phyloP scores from a whole-genome alignment of 2,329 filamentous ascomycete genomes.

The Chrysosporium keratinophilum region DNA sequence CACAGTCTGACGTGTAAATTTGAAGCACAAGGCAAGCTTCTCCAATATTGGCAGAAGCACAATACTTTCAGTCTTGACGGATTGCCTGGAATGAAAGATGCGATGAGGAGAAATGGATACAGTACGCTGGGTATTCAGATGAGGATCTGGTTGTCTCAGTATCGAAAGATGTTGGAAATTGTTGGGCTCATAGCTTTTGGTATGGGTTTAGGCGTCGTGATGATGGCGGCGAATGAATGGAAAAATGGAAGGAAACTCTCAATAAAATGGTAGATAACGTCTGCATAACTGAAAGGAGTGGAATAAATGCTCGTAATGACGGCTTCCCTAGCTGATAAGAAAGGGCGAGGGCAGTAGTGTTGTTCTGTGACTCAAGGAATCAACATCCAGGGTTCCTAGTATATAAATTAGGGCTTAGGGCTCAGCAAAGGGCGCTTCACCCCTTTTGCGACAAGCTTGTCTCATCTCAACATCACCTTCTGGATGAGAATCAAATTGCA shows the following conservation, averaged over 20 bases:
- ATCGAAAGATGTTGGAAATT: constrained; percentile 20
- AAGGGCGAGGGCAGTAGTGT: too few species aligned
- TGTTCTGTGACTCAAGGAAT: too few species aligned
- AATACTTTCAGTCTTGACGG: constrained; percentile 51
- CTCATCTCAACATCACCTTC: too few species aligned
- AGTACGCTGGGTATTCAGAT: constrained; percentile 38
- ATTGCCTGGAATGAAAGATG: constrained; percentile 47
- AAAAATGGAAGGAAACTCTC: not conserved
- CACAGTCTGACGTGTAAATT: constrained; percentile 43
- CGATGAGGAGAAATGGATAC: constrained; percentile 43
- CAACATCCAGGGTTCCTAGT: too few species aligned
- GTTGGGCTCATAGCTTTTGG: constrained; percentile 17
- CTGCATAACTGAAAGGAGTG: too few species aligned
- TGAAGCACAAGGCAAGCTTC: constrained; percentile 41
- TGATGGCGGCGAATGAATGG: constrained; percentile 17
- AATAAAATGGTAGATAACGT: too few species aligned
- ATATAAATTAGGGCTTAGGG: too few species aligned
- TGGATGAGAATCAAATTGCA: too few species aligned
- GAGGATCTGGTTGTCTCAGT: constrained; percentile 17
- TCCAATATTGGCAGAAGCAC: constrained; percentile 47
- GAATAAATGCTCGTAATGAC: too few species aligned
- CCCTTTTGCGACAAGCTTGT: too few species aligned
- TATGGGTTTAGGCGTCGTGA: constrained; percentile 16
- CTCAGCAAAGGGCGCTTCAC: too few species aligned
- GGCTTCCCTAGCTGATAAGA: too few species aligned